phyloP scores from a whole-genome alignment of 257 asterid genomes.

The Scutellaria baicalensis region DNA sequence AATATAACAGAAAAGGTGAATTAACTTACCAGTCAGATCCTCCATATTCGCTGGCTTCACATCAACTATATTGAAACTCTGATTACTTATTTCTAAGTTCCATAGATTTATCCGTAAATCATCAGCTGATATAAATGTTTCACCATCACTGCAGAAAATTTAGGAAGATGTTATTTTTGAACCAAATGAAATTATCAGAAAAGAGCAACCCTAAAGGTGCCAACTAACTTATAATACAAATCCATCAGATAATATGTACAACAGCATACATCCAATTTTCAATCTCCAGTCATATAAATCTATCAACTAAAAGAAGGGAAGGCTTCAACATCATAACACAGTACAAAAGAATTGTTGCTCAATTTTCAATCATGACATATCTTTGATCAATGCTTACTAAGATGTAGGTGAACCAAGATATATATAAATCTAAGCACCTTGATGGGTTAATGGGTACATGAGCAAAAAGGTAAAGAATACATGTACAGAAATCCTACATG shows the following conservation, averaged over 20 bases:
- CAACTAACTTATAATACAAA: background rate
- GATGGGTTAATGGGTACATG: background rate
- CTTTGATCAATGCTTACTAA: background rate
- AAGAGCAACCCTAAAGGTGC: conserved; percentile 1
- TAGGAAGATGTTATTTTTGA: background rate
- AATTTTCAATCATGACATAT: background rate
- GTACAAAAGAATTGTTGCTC: background rate
- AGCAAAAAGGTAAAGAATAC: background rate
- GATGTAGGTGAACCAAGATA: conserved; percentile 2
- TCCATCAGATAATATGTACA: background rate
- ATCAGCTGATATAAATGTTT: conserved; percentile 91
- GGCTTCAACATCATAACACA: background rate
- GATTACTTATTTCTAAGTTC: conserved; percentile 87
- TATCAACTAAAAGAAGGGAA: background rate
- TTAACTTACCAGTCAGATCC: conserved; percentile 67
- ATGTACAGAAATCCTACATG: background rate
- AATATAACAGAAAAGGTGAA: background rate
- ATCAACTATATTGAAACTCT: conserved; percentile 87
- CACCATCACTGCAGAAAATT: conserved; percentile 66
- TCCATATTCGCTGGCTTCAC: conserved; percentile 90
- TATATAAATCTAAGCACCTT: background rate
- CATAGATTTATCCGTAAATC: conserved; percentile 84
- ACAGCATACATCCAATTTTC: background rate
- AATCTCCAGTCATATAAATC: background rate
- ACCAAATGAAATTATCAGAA: conserved; percentile 3